Evolutionary conservation across 768 basidiomycete genomes (phyloP), one percentile per base, ranked within the genome.

Genomic region (Phaffia australis): DNA sequence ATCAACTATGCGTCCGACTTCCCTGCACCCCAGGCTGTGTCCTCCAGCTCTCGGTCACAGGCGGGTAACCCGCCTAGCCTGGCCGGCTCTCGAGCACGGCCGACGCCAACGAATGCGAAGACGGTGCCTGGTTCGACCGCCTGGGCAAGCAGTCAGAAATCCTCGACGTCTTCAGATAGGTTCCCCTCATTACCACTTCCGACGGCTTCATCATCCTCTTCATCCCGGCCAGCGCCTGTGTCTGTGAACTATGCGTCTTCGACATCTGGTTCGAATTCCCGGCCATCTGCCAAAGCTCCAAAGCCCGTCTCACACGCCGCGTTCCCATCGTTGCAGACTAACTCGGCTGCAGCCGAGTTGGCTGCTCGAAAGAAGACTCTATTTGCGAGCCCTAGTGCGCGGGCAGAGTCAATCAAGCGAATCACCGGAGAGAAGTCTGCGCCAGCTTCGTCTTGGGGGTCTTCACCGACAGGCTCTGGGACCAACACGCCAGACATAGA

Each of bases 261-360:
- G 42, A 64, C 46, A 16, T 62, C 66, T 23, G 61, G 55, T 6
- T 27, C 55, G 11, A 55, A 18, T 21, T 32, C 52, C 32, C n/a
- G 35, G 15, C 9, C 52, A 27, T 11, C 54, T 7, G 51, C 51
- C 2, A 52, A 66, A 57, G 23, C 71, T 14, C 47, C 71, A 11
- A 65, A 70, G 23, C 65, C 63, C 16, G 56, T 68, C 2, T 69
- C 71, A 23, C 60, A 65, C 21, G 60, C 63, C 47, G 63, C 83
- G 49, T 91, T 91, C 77, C 88, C 88, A 0, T 84, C 83, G 69
- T 76, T 91, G 9, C 87, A 87, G 1, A 72, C 71, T 48, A 83
- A 80, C 69, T 79, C 80, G 14, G 75, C 74, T 0, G 61, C 35
- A 16, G 47, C 25, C n/a, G 49, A 47, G 49, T n/a, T 54, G 63